These are phyloP conservation scores for Asterella californica DNA, from an alignment of 225 moss, liverwort and hornwort genomes.

Conservation along the genomic window DNA sequence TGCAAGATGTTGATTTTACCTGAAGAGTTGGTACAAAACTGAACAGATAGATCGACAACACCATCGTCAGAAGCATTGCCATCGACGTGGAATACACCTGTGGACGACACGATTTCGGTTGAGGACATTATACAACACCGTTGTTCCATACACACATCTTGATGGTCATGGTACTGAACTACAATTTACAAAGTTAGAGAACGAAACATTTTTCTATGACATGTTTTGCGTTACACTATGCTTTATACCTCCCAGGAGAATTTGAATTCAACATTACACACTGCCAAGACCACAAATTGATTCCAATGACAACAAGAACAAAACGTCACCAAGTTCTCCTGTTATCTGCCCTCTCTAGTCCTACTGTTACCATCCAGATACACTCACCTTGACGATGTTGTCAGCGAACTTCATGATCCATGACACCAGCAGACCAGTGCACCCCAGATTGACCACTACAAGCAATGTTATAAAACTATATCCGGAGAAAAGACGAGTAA, in stretches of 20 bases:
- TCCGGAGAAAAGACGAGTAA: slow-evolving; percentile 63
- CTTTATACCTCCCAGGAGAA: background rate
- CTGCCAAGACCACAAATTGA: background rate
- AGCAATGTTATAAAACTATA: slow-evolving; percentile 65
- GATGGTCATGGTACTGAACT: background rate
- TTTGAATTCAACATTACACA: background rate
- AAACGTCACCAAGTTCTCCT: background rate
- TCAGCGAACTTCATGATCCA: slow-evolving; percentile 99
- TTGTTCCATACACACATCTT: background rate
- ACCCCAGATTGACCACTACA: slow-evolving; percentile 76
- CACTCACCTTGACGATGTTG: slow-evolving; percentile 85
- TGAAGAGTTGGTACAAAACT: slow-evolving; percentile 73
- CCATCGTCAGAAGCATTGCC: slow-evolving; percentile 98
- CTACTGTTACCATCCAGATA: background rate
- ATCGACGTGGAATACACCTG: slow-evolving; percentile 96
- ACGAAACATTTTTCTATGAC: background rate
- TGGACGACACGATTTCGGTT: background rate
- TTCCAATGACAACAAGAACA: background rate
- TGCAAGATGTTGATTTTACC: slow-evolving; percentile 29
- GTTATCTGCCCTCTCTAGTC: background rate
- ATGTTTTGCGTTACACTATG: background rate
- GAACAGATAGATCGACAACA: slow-evolving; percentile 71
- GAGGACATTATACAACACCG: too few relatives aligned
- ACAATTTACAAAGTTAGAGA: background rate
- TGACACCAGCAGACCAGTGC: slow-evolving; percentile 83